A percentile compares a stretch with the other conserved stretches of the same genome.
These are phyloP conservation scores for Dalechampia spathulata DNA, from an alignment of 441 rosid species.

Conservation along the genomic window DNA sequence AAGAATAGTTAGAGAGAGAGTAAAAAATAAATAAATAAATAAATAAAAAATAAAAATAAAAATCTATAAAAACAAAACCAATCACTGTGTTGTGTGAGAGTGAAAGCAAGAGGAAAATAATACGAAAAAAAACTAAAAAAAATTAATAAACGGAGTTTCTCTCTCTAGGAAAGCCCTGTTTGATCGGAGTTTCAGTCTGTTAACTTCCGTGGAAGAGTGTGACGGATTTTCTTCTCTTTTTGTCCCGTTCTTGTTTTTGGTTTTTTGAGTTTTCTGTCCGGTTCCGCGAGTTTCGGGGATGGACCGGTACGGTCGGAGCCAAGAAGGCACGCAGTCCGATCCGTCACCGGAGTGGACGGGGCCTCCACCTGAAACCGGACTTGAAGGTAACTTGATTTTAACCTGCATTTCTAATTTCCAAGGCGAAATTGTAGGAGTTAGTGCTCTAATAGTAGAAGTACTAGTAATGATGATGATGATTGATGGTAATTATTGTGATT, in stretches of 20 bases:
- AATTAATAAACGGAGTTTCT: too few relatives aligned
- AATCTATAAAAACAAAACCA: too few relatives aligned
- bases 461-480: too few relatives aligned
- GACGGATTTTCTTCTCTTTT: too few relatives aligned
- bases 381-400: conserved; percentile 46
- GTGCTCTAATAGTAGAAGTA: not conserved
- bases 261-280: too few relatives aligned
- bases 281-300: conserved; percentile 28
- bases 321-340: conserved; percentile 63
- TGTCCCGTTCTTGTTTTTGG: not conserved
- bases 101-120: too few relatives aligned
- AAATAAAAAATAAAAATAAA: too few relatives aligned
- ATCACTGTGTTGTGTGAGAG: conserved; percentile 8
- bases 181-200: conserved; percentile 19
- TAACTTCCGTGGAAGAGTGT: too few relatives aligned
- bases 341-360: conserved; percentile 63
- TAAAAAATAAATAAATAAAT: conserved; percentile 15
- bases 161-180: conserved; percentile 20
- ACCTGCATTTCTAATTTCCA: conserved; percentile 16
- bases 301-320: conserved; percentile 72
- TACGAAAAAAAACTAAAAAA: too few relatives aligned
- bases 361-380: conserved; percentile 54
- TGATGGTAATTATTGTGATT: too few relatives aligned
- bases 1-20: conserved; percentile 26
- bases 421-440: too few relatives aligned